A percentile compares a stretch with the other conserved stretches of the same genome.
Evolutionary conservation across 352 stramenopile genomes (phyloP).

Genomic region (Phytopythium vexans): DNA sequence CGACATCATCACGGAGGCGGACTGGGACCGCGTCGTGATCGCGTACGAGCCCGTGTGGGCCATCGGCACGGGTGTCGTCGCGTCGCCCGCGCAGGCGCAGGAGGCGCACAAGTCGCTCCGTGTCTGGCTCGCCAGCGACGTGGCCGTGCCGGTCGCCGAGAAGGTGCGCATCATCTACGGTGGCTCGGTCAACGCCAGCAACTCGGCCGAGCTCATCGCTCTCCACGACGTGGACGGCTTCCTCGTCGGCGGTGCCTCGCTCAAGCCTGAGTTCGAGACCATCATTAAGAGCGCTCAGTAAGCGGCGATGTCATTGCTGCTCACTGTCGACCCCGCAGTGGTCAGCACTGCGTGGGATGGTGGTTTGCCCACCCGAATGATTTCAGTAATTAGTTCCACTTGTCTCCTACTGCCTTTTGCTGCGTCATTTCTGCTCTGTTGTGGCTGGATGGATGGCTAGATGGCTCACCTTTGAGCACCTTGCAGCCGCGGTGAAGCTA

Average conservation of each 20-base stretch:
- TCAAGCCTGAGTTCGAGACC: slow-evolving; percentile 90
- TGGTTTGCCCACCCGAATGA: no score
- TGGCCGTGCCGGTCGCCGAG: slow-evolving; percentile 53
- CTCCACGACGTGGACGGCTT: slow-evolving; percentile 85
- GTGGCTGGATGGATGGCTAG: no score
- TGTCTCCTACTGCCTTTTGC: no score
- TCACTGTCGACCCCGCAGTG: background rate
- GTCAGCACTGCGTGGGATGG: no score
- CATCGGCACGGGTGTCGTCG: slow-evolving; percentile 93
- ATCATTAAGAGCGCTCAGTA: slow-evolving; percentile 51
- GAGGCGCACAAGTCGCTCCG: slow-evolving; percentile 78
- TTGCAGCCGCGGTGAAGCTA: no score
- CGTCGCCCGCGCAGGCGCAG: slow-evolving; percentile 92
- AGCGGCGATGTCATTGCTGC: slow-evolving; percentile 6
- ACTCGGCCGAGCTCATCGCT: slow-evolving; percentile 80
- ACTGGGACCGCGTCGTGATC: slow-evolving; percentile 83
- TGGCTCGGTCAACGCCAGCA: slow-evolving; percentile 84
- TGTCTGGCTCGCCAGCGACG: slow-evolving; percentile 50
- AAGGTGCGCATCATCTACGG: slow-evolving; percentile 84
- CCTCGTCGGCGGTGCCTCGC: slow-evolving; percentile 85
- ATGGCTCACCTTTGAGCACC: no score
- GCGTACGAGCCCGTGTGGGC: slow-evolving; percentile 96
- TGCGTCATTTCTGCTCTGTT: no score
- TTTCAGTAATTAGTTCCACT: no score
- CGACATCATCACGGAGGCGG: slow-evolving; percentile 74